A percentile compares a stretch with the other conserved stretches of the same genome.
Conservation (phyloP, 177 flowering plant genomes). For the Vitis hybrid region DNA sequence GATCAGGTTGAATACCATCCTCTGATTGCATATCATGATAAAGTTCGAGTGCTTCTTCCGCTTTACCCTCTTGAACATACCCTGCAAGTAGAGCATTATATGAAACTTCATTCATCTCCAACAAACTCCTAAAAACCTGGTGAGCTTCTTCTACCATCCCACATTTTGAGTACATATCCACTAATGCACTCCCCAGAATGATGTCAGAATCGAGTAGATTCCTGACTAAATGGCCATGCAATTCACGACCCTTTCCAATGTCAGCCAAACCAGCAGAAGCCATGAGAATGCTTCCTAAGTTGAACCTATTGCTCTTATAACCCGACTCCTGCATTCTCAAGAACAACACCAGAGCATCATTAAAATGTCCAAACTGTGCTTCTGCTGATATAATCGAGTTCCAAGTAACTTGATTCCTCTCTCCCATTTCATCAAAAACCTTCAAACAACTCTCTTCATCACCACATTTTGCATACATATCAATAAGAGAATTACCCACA, state of each 20-base stretch:
- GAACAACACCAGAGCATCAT: constrained; percentile 22
- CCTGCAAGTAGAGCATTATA: constrained; percentile 32
- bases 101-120: constrained; percentile 27
- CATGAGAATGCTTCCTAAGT: constrained; percentile 24
- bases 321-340: constrained; percentile 25
- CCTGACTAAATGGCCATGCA: constrained; percentile 25
- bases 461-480: constrained; percentile 67
- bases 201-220: constrained; percentile 17
- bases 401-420: constrained; percentile 33
- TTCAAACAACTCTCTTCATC: constrained; percentile 18
- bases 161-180: constrained; percentile 31
- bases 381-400: constrained; percentile 29
- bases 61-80: constrained; percentile 23
- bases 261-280: constrained; percentile 21
- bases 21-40: constrained; percentile 23
- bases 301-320: constrained; percentile 20
- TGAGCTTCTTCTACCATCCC: constrained; percentile 23
- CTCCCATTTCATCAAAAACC: constrained; percentile 24
- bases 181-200: constrained; percentile 27
- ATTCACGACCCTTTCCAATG: constrained; percentile 16
- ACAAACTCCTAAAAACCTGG: constrained; percentile 18
- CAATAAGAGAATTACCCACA: constrained; percentile 42
- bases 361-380: constrained; percentile 21
- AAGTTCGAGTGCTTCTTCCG: constrained; percentile 23
- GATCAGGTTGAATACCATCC: constrained; percentile 18